These are phyloP conservation scores for Rhizopogon vesiculosus DNA, from an alignment of 768 basidiomycete genomes.

Conservation along the genomic window DNA sequence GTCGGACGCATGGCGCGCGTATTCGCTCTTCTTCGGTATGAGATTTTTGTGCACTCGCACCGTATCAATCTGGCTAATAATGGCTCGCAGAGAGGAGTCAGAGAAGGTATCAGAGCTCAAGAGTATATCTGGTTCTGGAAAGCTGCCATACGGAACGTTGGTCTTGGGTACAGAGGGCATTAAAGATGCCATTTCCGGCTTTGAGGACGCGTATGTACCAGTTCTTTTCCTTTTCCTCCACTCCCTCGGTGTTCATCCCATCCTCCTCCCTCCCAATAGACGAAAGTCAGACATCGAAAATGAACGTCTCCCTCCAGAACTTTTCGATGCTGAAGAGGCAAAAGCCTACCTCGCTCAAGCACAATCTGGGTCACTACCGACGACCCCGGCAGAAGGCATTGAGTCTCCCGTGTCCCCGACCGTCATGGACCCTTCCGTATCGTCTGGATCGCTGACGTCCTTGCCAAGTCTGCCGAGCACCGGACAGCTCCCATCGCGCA, in stretches of 20 bases:
- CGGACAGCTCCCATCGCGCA: constrained; percentile 21
- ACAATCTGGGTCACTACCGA: constrained; percentile 39
- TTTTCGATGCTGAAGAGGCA: constrained; percentile 78
- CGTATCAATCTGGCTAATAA: neutral
- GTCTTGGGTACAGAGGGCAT: constrained; percentile 91
- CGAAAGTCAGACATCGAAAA: constrained; percentile 99
- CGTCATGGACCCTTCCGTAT: constrained; percentile 28
- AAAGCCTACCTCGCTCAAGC: constrained; percentile 48
- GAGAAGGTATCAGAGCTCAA: constrained; percentile 97
- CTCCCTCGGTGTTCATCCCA: neutral
- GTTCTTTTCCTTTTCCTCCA: neutral
- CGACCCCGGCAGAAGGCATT: constrained; percentile 41
- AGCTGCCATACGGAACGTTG: constrained; percentile 78
- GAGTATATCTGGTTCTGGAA: constrained; percentile 73
- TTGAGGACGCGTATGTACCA: constrained; percentile 87
- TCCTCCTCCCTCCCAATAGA: constrained; percentile 33
- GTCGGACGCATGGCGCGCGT: constrained; percentile 96
- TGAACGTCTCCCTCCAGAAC: constrained; percentile 94
- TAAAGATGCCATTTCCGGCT: constrained; percentile 88
- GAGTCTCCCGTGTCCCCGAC: constrained; percentile 43
- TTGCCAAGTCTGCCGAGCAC: constrained; percentile 16
- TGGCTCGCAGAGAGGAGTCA: constrained; percentile 78
- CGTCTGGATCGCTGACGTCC: constrained; percentile 19
- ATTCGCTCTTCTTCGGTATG: constrained; percentile 90
- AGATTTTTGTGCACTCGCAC: constrained; percentile 1